Evolutionary conservation across 768 basidiomycete genomes (phyloP), one percentile per base, ranked within the genome.

Genomic region (Pleurotus giganteus): DNA sequence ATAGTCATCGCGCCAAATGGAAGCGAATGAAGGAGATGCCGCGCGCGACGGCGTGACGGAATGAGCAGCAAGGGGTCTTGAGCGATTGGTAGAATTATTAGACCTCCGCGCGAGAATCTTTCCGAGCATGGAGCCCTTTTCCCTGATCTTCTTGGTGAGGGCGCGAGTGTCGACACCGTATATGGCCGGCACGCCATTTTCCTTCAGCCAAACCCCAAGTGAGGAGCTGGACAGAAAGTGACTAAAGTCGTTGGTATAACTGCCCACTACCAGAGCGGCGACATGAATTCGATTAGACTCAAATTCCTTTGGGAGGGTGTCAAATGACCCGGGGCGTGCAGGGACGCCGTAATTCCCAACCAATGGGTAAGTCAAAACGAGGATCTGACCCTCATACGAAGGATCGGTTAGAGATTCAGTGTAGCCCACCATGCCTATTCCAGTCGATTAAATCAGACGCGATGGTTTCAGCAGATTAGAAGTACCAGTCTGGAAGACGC

Each of bases 341-440:
- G 97, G 97, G 21, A 98, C 94, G 65, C 97, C 97, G 67, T 99
- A 99, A 69, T 98, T 98, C 32, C 97, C 97, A 60, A 98, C 77
- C 62, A 99, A 80, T 12, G 97, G 97, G 74, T 98, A 98, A 1
- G 97, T 98, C 61, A 98, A 80, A 60, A 99, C 85, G 56, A 99
- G 88, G 66, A 99, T 98, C 72, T 98, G 97, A 31, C 94, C 94
- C 69, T 96, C 88, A 72, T 99, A 99, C 1, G 96, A 98, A 17
- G 97, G 97, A 70, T 98, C 97, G 42, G 97, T 99, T 62, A 98
- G 76, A 17, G 96, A 98, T 66, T 98, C 97, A 32, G 93, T 94
- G 71, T 99, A 99, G 27, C 97, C 97, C 54, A 98, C 94, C 96
- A 99, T 98, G 54, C 97, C 97, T 99, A 51, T 58, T 21, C 42